These are phyloP conservation scores for Trichoderma sp. DNA, from an alignment of 2,329 filamentous ascomycete genomes.

Conservation along the genomic window DNA sequence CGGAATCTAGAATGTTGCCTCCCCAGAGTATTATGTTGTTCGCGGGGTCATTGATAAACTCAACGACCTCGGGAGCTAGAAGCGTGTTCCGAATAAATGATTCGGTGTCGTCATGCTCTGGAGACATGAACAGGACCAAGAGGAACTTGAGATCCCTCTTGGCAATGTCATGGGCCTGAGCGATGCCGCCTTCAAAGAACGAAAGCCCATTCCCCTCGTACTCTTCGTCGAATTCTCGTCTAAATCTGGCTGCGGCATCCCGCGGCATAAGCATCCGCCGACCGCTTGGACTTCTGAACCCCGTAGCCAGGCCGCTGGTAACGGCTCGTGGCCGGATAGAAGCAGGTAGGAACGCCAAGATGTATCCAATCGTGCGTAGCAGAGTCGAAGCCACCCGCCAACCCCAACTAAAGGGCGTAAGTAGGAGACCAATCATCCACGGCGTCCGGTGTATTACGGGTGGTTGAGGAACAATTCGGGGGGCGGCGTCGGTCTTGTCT, in stretches of 20 bases:
- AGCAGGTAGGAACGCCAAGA: conserved; percentile 80
- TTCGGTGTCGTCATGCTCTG: conserved; percentile 91
- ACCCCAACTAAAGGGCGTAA: conserved; percentile 79
- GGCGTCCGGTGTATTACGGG: conserved; percentile 71
- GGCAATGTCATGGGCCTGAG: conserved; percentile 85
- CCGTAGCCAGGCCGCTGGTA: conserved; percentile 56
- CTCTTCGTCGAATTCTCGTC: conserved; percentile 92
- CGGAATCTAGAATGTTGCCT: conserved; percentile 88
- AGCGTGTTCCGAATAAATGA: conserved; percentile 83
- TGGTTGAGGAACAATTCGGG: conserved; percentile 79
- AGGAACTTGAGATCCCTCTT: conserved; percentile 92
- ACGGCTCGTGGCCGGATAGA: conserved; percentile 59
- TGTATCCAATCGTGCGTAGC: conserved; percentile 73
- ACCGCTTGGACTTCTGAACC: conserved; percentile 65
- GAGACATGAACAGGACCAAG: conserved; percentile 83
- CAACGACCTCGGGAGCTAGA: conserved; percentile 71
- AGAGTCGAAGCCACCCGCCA: conserved; percentile 72
- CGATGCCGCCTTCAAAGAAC: conserved; percentile 87
- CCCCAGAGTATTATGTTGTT: conserved; percentile 90
- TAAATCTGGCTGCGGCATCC: conserved; percentile 86
- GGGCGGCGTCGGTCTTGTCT: conserved; percentile 66
- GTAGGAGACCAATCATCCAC: conserved; percentile 74
- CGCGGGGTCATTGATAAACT: conserved; percentile 72
- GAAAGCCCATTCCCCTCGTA: conserved; percentile 74
- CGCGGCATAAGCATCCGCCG: conserved; percentile 78